Base-by-base conservation (phyloP, 306 rosid genomes). In the Begonia masoniana region DNA sequence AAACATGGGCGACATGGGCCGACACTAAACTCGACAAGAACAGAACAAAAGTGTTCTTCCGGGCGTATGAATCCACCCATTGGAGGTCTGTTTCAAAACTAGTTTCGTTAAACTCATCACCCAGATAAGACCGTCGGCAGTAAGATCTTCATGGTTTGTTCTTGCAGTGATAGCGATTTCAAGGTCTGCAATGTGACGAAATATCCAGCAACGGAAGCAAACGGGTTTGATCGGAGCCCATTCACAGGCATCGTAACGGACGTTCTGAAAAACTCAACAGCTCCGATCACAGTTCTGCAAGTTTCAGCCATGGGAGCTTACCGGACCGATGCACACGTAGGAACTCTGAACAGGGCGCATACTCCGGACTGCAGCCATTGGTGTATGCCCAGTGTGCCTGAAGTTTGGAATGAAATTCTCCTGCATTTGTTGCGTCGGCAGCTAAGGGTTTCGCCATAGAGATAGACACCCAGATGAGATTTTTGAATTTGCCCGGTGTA, bases 341-440 rank as follows among this genome's bases (percentile, higher is more conserved):
- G 89, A 43, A 76, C 58, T 51, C 81, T 86, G 89, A 84, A 82
- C 13, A 89, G 83, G 60, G 74, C 75, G 48, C 82, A 77, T 45
- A 62, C 63, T 11, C 74, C 76, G 51, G 94, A 87, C 60, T 87
- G 96, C 66, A 81, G 94, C 61, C 96, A 87, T 56, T 87, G 96
- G 96, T 87, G 96, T 71, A 74, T 87, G 36, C 96, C 94, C 41
- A 94, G 96, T 42, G 75, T 83, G 9, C 96, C 96, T 50, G 96
- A 87, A 68, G 65, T 71, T 64, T 87, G 96, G 96, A 87, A 83
- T 45, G 84, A 87, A 68, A 76, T 87, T 67, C 26, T 83, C 56
- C 75, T 87, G 39, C 39, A 31, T 31, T 31, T 31, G 39, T 31
- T 31, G 39, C 7, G 9, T 5, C 39, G 5, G 39, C 39, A 5